Percentiles rank a stretch among this genome's conserved stretches.
phyloP scores from a whole-genome alignment of 306 rosid genomes.

The Dalbergia oliveri region DNA sequence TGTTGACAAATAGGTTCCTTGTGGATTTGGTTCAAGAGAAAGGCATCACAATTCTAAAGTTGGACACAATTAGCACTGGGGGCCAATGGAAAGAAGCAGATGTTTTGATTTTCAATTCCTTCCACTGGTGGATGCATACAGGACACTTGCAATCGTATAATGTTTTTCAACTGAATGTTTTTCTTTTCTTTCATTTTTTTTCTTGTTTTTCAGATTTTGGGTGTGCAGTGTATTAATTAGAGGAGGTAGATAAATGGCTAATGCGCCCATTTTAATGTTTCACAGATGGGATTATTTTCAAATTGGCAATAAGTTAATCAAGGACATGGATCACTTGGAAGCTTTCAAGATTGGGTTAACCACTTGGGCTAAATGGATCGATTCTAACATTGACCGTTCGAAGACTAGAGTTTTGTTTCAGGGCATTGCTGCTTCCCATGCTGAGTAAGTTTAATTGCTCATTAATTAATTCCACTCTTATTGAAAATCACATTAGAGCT shows the following conservation, averaged over 20 bases:
- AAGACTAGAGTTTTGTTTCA: conserved; percentile 65
- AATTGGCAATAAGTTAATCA: conserved; percentile 51
- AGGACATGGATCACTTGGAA: conserved; percentile 74
- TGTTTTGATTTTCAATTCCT: conserved; percentile 65
- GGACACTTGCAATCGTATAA: conserved; percentile 59
- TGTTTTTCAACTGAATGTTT: background rate
- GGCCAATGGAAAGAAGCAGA: conserved; percentile 63
- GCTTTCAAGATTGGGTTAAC: conserved; percentile 65
- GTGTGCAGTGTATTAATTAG: background rate
- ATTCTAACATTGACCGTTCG: conserved; percentile 63
- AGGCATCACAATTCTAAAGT: conserved; percentile 60
- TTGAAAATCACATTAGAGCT: too few relatives aligned
- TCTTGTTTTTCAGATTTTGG: background rate
- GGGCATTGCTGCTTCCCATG: conserved; percentile 70
- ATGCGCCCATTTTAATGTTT: conserved; percentile 18
- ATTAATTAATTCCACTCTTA: too few relatives aligned
- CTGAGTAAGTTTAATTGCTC: conserved; percentile 49
- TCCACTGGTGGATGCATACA: conserved; percentile 75
- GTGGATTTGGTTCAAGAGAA: conserved; percentile 61
- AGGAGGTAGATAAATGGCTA: conserved; percentile 5
- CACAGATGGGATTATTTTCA: conserved; percentile 73
- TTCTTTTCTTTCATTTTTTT: background rate
- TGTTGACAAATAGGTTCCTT: conserved; percentile 68
- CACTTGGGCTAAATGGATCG: conserved; percentile 73
- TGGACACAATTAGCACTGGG: conserved; percentile 56